phyloP scores from a whole-genome alignment of 1,284 basidiomycete genomes.

The Puccinia sorghi region DNA sequence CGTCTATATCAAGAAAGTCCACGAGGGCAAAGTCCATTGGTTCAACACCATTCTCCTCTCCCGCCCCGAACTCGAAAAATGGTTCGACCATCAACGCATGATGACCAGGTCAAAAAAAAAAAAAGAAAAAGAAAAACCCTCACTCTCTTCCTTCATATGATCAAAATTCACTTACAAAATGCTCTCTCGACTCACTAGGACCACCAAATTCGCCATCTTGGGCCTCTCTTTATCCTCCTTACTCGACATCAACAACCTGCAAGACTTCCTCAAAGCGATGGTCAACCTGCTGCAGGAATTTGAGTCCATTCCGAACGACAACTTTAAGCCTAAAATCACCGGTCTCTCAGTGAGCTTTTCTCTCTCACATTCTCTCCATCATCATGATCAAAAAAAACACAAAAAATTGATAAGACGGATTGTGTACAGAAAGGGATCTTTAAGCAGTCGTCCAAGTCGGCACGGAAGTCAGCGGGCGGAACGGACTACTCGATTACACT shows the following conservation, averaged over 20 bases:
- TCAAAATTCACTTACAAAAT: not conserved
- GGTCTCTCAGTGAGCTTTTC: conserved; percentile 49
- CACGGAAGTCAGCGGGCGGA: conserved; percentile 64
- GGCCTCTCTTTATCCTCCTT: conserved; percentile 76
- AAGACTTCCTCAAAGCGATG: conserved; percentile 72
- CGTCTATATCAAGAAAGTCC: conserved; percentile 76
- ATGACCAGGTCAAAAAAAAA: conserved; percentile 64
- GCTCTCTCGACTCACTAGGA: conserved; percentile 62
- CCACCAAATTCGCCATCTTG: conserved; percentile 73
- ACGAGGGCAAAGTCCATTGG: conserved; percentile 77
- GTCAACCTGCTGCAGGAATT: conserved; percentile 72
- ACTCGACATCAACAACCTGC: conserved; percentile 69
- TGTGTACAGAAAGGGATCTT: conserved; percentile 58
- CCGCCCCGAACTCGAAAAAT: conserved; percentile 69
- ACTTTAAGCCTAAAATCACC: conserved; percentile 74
- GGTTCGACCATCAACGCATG: conserved; percentile 73
- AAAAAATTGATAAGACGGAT: too few relatives aligned
- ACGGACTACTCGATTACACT: conserved; percentile 67
- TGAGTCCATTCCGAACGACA: conserved; percentile 74
- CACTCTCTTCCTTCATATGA: not conserved
- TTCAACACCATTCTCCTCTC: conserved; percentile 81
- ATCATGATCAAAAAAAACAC: too few relatives aligned
- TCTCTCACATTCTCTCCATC: too few relatives aligned
- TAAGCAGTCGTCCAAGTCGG: conserved; percentile 63
- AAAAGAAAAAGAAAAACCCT: conserved; percentile 64